These are phyloP conservation scores for Musa schizocarpa DNA, from an alignment of 176 grass and related monocot species.

Conservation along the genomic window DNA sequence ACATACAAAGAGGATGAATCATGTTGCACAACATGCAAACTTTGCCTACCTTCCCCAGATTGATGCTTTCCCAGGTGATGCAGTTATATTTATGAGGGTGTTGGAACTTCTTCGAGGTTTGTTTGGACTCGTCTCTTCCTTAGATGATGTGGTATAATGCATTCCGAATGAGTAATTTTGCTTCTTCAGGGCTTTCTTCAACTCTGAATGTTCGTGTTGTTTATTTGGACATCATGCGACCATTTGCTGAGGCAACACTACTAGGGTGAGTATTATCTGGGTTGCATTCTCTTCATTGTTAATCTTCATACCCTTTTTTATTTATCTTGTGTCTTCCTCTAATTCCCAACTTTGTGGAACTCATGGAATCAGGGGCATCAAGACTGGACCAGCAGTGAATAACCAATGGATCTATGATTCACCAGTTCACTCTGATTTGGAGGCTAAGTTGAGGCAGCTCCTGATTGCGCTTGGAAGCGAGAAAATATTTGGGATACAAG, in stretches of 20 bases:
- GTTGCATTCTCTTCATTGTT: slow-evolving; percentile 8
- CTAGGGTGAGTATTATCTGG: slow-evolving; percentile 47
- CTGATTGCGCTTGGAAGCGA: slow-evolving; percentile 67
- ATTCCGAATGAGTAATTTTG: neutral
- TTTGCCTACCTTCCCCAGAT: slow-evolving; percentile 34
- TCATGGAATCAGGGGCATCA: slow-evolving; percentile 40
- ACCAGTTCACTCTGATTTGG: slow-evolving; percentile 74
- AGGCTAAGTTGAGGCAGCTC: slow-evolving; percentile 64
- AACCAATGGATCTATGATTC: slow-evolving; percentile 78
- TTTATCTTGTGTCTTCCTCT: neutral
- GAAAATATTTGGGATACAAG: slow-evolving; percentile 97
- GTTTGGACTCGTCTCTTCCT: slow-evolving; percentile 9
- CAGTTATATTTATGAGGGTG: slow-evolving; percentile 86
- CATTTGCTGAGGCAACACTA: slow-evolving; percentile 91
- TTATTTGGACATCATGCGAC: slow-evolving; percentile 94
- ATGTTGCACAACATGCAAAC: neutral
- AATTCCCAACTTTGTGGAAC: slow-evolving; percentile 10
- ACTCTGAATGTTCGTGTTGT: slow-evolving; percentile 73
- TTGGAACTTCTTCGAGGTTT: slow-evolving; percentile 98
- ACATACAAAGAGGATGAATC: neutral
- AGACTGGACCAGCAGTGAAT: slow-evolving; percentile 19
- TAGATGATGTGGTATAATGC: neutral
- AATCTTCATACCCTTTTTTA: neutral
- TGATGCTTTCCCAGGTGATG: slow-evolving; percentile 98
- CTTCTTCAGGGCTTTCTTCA: slow-evolving; percentile 67